phyloP scores from a whole-genome alignment of 306 rosid species.

The Prunus mongolica region DNA sequence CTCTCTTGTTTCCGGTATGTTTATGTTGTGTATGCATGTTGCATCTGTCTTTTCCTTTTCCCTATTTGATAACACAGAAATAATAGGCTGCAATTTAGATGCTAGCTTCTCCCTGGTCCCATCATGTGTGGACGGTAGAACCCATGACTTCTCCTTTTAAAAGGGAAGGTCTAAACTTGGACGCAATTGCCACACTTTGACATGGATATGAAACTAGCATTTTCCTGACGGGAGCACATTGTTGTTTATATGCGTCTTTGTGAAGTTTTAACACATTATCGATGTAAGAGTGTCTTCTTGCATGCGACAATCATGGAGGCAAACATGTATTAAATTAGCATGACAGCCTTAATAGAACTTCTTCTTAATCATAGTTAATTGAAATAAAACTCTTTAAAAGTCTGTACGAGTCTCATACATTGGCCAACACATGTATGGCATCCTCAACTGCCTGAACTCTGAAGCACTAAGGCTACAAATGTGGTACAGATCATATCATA shows the following conservation, averaged over 20 bases:
- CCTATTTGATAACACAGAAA: background rate
- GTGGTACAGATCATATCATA: background rate
- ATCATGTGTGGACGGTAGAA: background rate
- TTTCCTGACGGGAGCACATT: background rate
- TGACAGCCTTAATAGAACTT: background rate
- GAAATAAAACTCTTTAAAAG: background rate
- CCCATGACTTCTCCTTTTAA: background rate
- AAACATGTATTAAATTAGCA: background rate
- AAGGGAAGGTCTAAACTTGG: background rate
- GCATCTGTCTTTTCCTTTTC: background rate
- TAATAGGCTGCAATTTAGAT: background rate
- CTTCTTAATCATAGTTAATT: background rate
- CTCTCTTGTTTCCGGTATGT: slow-evolving; percentile 82
- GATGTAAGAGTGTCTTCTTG: background rate
- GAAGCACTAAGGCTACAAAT: background rate
- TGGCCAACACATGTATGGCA: background rate
- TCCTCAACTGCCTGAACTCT: background rate
- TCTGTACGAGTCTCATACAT: background rate
- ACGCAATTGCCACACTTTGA: background rate
- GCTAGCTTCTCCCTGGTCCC: slow-evolving; percentile 7
- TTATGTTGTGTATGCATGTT: slow-evolving; percentile 16
- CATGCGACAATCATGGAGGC: background rate
- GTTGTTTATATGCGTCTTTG: background rate
- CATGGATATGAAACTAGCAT: slow-evolving; percentile 1
- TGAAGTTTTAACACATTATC: background rate